Percentiles rank a stretch among this genome's conserved stretches.
Evolutionary conservation across 2,329 filamentous ascomycete genomes (phyloP).

Genomic region (Hymenoscyphus scutula): DNA sequence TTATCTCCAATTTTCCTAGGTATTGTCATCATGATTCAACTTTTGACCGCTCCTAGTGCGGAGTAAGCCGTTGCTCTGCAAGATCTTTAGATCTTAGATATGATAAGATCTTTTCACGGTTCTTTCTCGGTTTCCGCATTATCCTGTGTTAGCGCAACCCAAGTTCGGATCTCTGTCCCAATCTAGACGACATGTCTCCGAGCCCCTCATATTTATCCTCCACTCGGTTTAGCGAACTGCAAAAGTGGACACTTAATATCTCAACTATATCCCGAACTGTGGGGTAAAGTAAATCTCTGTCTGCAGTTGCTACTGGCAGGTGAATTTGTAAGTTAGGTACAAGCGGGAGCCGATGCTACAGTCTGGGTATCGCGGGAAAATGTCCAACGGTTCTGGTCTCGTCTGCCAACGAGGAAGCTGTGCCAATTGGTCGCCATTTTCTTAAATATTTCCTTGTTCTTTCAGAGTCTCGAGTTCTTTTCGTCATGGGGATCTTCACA

Average conservation of each 20-base stretch:
- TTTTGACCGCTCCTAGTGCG: neutral
- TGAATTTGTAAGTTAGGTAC: neutral
- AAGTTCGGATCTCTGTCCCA: neutral
- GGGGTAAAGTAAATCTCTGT: neutral
- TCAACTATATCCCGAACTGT: neutral
- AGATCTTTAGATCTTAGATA: neutral
- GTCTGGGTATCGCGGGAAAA: neutral
- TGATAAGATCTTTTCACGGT: slow-evolving; percentile 2
- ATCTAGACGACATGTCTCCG: slow-evolving; percentile 1
- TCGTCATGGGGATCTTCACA: too few relatives aligned
- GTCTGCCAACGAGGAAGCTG: too few relatives aligned
- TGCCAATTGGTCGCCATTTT: too few relatives aligned
- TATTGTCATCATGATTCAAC: neutral
- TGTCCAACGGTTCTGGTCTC: too few relatives aligned
- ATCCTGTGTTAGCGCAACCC: neutral
- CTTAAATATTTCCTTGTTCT: too few relatives aligned
- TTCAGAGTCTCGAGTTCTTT: too few relatives aligned
- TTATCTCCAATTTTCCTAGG: neutral
- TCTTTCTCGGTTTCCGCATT: neutral
- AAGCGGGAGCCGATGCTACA: neutral
- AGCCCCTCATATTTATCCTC: neutral
- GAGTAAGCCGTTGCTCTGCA: neutral
- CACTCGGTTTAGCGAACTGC: neutral
- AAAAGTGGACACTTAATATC: neutral
- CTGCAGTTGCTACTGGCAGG: neutral